Conservation (phyloP, 768 basidiomycete genomes). For the Roridomyces roridus region DNA sequence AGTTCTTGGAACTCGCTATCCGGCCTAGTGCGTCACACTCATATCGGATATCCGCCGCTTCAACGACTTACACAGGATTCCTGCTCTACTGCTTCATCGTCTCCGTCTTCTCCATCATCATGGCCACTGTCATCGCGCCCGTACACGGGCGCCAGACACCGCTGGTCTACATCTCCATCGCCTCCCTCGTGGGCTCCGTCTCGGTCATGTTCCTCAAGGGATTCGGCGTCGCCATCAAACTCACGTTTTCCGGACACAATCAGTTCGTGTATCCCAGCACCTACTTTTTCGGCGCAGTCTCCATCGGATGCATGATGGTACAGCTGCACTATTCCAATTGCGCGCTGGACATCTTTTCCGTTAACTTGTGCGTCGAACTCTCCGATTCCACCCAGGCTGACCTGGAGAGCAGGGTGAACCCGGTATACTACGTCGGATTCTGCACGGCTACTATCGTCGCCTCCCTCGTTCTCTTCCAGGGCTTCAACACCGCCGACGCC, state of each 20-base stretch:
- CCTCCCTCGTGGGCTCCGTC: slow-evolving; percentile 92
- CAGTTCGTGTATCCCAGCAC: slow-evolving; percentile 94
- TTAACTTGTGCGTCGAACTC: slow-evolving; percentile 85
- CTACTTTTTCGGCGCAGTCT: slow-evolving; percentile 90
- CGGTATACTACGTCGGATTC: slow-evolving; percentile 97
- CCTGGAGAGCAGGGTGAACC: slow-evolving; percentile 75
- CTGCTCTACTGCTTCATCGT: slow-evolving; percentile 89
- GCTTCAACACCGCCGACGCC: slow-evolving; percentile 87
- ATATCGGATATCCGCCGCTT: background rate
- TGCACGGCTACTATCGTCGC: slow-evolving; percentile 92
- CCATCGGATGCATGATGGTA: slow-evolving; percentile 83
- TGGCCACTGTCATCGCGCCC: slow-evolving; percentile 88
- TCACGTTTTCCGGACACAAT: slow-evolving; percentile 91
- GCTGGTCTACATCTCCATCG: slow-evolving; percentile 93
- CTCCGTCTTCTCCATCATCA: slow-evolving; percentile 78
- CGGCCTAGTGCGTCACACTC: slow-evolving; percentile 71
- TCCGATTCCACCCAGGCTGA: background rate
- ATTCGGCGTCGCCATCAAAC: slow-evolving; percentile 94
- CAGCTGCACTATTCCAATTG: slow-evolving; percentile 99
- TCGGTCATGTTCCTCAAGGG: slow-evolving; percentile 99
- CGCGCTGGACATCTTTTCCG: slow-evolving; percentile 93
- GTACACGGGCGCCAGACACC: slow-evolving; percentile 88
- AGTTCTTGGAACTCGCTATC: slow-evolving; percentile 87
- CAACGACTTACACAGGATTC: slow-evolving; percentile 68
- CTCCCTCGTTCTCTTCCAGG: slow-evolving; percentile 95